These are phyloP conservation scores for Cordyceps cicadae DNA, from an alignment of 2,329 filamentous ascomycete species.

Conservation along the genomic window DNA sequence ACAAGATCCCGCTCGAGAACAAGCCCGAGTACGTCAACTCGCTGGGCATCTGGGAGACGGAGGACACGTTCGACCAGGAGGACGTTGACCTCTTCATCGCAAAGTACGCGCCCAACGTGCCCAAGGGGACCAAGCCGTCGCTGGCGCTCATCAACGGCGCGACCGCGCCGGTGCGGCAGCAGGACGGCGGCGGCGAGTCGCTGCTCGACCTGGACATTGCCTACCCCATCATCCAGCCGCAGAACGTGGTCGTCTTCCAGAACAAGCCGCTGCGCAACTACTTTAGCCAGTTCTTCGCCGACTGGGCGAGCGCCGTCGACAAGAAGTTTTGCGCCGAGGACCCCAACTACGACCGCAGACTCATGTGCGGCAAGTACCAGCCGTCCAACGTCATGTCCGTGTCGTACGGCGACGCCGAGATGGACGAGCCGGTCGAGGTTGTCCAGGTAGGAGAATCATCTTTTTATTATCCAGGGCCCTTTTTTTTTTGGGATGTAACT, in stretches of 20 bases:
- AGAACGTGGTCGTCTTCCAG: slow-evolving; percentile 33
- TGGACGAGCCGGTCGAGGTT: slow-evolving; percentile 20
- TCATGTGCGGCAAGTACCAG: slow-evolving; percentile 20
- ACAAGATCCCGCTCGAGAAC: slow-evolving; percentile 28
- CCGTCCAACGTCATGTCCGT: slow-evolving; percentile 27
- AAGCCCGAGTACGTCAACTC: slow-evolving; percentile 31
- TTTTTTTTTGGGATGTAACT: too few species aligned
- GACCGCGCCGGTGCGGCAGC: slow-evolving; percentile 8
- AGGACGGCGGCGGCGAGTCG: slow-evolving; percentile 28
- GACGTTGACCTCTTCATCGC: slow-evolving; percentile 42
- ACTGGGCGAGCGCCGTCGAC: slow-evolving; percentile 44
- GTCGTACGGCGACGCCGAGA: slow-evolving; percentile 41
- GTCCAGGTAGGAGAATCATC: slow-evolving; percentile 25
- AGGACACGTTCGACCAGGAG: slow-evolving; percentile 41
- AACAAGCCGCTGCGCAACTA: slow-evolving; percentile 15
- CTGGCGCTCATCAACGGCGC: slow-evolving; percentile 14
- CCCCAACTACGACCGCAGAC: slow-evolving; percentile 34
- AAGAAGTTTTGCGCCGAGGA: slow-evolving; percentile 43
- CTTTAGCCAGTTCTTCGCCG: slow-evolving; percentile 29
- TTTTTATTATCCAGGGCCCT: too few species aligned
- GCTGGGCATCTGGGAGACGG: slow-evolving; percentile 44
- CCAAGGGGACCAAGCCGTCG: slow-evolving; percentile 12
- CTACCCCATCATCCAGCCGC: slow-evolving; percentile 44
- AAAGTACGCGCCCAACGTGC: slow-evolving; percentile 24
- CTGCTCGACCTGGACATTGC: slow-evolving; percentile 41